phyloP scores from a whole-genome alignment of 371 early-diverging fungal species.

The Mucor sp. region DNA sequence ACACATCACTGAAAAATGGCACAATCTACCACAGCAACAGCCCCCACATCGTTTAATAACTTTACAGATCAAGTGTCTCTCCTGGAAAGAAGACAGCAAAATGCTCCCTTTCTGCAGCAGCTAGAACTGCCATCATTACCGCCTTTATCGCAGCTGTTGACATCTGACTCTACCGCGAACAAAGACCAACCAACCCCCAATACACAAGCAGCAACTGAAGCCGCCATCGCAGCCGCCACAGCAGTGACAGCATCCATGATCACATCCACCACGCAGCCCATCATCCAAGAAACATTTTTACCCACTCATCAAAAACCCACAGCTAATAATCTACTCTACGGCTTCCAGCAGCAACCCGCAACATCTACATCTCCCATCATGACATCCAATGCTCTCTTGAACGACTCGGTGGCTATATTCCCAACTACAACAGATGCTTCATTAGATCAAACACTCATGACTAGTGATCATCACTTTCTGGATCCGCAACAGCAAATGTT shows the following conservation, averaged over 20 bases:
- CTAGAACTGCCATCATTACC: conserved; percentile 38
- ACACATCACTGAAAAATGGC: not conserved
- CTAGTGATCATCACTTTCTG: not conserved
- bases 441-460: conserved; percentile 4
- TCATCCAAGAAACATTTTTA: conserved; percentile 22
- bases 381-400: not conserved
- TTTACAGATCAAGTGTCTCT: conserved; percentile 12
- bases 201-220: conserved; percentile 7
- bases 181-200: conserved; percentile 4
- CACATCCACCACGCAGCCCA: conserved; percentile 19
- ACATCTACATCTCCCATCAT: not conserved
- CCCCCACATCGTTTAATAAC: not conserved
- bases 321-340: not conserved
- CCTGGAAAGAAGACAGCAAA: conserved; percentile 42
- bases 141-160: conserved; percentile 35
- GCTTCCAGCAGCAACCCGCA: not conserved
- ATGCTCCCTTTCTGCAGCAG: conserved; percentile 31
- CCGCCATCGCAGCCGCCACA: conserved; percentile 11
- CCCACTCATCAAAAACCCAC: conserved; percentile 1
- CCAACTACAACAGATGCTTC: not conserved
- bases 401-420: not conserved
- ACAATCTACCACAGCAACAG: not conserved
- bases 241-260: conserved; percentile 14
- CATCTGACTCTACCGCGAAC: conserved; percentile 2
- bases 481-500: conserved; percentile 12